Evolutionary conservation across 495 filamentous ascomycete genomes (phyloP), one percentile per base, ranked within the genome.

Genomic region (Xylaria sp.): DNA sequence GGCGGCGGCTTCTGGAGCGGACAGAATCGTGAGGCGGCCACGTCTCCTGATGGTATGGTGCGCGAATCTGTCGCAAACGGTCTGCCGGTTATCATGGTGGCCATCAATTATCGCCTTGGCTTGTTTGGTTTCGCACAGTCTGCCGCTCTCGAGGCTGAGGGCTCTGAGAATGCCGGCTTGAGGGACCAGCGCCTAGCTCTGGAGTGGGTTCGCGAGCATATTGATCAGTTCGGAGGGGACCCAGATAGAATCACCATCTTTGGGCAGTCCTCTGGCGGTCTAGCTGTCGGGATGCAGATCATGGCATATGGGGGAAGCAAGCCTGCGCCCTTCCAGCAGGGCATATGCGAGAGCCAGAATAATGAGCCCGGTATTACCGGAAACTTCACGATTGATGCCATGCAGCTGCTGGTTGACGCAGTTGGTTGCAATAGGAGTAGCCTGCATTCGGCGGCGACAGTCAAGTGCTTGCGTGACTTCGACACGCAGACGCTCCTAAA

Each of bases 221-320:
- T 90, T 61, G 79, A 74, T 72, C 81, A 77, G 17, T 92, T 92
- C 72, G 90, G 89, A 50, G 89, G 89, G 24, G 83, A 90, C 71
- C 79, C 86, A 3, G 59, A 77, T 0, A 82, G 80, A 26, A 86
- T 90, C 72, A 84, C 82, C 0, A 83, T 90, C 64, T 85, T 84
- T 57, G 89, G 88, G 15, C 86, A 90, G 71, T 86, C 83, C 24
- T 87, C 87, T 9, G 86, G 87, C 3, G 81, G 81, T 17, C 72
- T 78, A n/a, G 74, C 81, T 41, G 81, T 85, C 29, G 79, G 82
- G 15, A 72, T 84, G 48, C 83, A 85, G 19, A 76, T 84, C 35
- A 73, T 79, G 52, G 79, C 82, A 5, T 84, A 79, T 61, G 78
- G 75, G n/a, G 82, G 81, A 29, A 76, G 67, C 19, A 73, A 79